Base-by-base conservation (phyloP, 2,329 filamentous ascomycete species). In the Fusarium pseudonygamai region DNA sequence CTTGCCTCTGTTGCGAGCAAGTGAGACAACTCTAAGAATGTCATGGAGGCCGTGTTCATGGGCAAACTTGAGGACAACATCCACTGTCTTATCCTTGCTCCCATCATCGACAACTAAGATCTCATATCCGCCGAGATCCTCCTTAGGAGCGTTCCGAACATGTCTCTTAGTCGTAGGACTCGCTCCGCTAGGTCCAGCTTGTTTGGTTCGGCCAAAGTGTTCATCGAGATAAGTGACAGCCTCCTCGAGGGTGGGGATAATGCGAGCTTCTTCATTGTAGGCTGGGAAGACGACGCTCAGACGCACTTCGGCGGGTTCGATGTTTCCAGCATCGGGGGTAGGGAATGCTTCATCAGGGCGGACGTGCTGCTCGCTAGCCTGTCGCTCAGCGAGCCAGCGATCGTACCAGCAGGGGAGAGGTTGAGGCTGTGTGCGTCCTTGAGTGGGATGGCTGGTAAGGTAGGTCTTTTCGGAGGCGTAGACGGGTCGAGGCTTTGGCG, bases 231-330 rank as follows among this genome's bases (percentile, higher is more conserved):
- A 97, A 56, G 90, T 91, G 32, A 98, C 92, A 3, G 96, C 95
- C 83, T 99, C 96, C 79, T 97, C 92, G 18, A 99, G 87, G 84
- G 97, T 97, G 16, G 92, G 92, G 18, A 90, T 87, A 52, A 99
- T 87, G 36, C 96, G 91, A 66, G 93, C 88, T 80, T 96, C 92
- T 80, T 99, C 96, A 76, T 99, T 99, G 87, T 95, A 99, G 15
- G 96, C 96, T 0, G 96, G 96, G 47, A 99, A 92, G 1, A 99
- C 94, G 13, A 98, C 91, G 60, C 93, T 96, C 86, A 99, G 91
- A 80, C 93, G 93, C n/a, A 98, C 83, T 71, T 95, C 91, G 20
- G 95, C 89, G 5, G 91, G 87, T 72, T 95, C 92, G 61, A 97
- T 92, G 49, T 85, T 83, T 74, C 89, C 87, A 22, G 87, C 82